phyloP scores from a whole-genome alignment of 441 rosid species.

The Geranium incanum region DNA sequence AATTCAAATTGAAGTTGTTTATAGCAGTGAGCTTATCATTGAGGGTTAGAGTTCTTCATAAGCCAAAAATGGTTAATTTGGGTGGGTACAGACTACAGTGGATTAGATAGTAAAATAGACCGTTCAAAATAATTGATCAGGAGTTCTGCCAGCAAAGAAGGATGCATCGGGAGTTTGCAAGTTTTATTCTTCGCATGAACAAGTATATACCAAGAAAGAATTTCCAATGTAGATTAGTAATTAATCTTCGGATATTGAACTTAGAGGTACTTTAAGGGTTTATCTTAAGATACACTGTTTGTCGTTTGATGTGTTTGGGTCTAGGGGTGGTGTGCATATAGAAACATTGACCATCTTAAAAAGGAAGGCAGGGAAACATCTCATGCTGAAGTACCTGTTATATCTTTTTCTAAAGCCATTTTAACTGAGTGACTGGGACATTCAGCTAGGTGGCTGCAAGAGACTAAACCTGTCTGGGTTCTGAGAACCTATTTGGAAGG shows the following conservation, averaged over 20 bases:
- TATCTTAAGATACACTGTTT: not conserved
- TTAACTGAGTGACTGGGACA: too few species aligned
- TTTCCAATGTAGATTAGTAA: not conserved
- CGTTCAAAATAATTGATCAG: not conserved
- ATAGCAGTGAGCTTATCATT: not conserved
- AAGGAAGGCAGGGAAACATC: not conserved
- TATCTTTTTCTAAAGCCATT: too few species aligned
- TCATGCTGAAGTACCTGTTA: not conserved
- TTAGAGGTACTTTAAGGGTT: not conserved
- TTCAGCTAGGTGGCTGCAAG: too few species aligned
- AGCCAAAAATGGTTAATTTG: conserved; percentile 4
- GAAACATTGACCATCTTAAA: not conserved
- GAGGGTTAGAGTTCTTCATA: not conserved
- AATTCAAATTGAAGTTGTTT: not conserved
- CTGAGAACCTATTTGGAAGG: too few species aligned
- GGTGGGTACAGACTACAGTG: not conserved
- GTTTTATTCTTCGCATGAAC: not conserved
- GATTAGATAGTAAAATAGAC: not conserved
- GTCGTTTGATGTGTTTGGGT: not conserved
- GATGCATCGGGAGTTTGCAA: not conserved
- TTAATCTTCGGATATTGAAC: not conserved
- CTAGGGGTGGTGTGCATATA: not conserved
- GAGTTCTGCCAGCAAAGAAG: not conserved
- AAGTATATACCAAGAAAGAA: not conserved
- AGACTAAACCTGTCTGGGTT: too few species aligned